Evolutionary conservation across 1,139 yeast species (phyloP), one percentile per base, ranked within the genome.

Genomic region (Lodderomyces theae): DNA sequence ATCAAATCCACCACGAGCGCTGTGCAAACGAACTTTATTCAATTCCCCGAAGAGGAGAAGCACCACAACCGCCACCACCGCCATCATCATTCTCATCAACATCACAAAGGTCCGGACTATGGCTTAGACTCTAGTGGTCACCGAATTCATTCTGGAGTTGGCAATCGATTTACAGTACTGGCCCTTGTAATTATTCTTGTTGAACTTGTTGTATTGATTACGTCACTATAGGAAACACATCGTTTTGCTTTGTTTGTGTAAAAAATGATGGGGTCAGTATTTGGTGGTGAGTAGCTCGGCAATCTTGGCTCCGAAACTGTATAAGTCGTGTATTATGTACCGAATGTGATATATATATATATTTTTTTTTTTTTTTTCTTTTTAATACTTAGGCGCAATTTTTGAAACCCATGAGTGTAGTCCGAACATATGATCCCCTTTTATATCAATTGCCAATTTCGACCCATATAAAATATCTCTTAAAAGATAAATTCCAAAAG

Each of bases 41-140:
- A 45, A 30, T 43, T 34, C 29, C 42, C 40, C 7, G 42, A 37
- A 3, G 37, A 37, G 15, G 38, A 37, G 12, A 24, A 35, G n/a
- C 13, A 15, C 18, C 25, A 18, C 10, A 4, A 21, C 6, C 17
- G 17, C 10, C 35, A 32, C 16, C 30, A 39, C 11, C 26, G 11
- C 26, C 12, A 24, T 10, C 30, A n/a, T 26, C 4, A 24, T 24
- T 12, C 8, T 24, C 29, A 26, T 26, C 29, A 15, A 4, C 5
- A 26, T 3, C 29, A 26, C 15, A 26, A 26, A 26, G 5, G n/a
- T n/a, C n/a, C n/a, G n/a, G n/a, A n/a, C n/a, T n/a, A n/a, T n/a
- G n/a, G n/a, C n/a, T n/a, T 15, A 8, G 31, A n/a, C n/a, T 6
- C 31, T 5, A 9, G 15, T 15, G 31, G 11, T 5, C 31, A 13